A percentile compares a stretch with the other conserved stretches of the same genome.
Evolutionary conservation across 2,329 filamentous ascomycete species (phyloP).

Genomic region (Fusarium sp.): DNA sequence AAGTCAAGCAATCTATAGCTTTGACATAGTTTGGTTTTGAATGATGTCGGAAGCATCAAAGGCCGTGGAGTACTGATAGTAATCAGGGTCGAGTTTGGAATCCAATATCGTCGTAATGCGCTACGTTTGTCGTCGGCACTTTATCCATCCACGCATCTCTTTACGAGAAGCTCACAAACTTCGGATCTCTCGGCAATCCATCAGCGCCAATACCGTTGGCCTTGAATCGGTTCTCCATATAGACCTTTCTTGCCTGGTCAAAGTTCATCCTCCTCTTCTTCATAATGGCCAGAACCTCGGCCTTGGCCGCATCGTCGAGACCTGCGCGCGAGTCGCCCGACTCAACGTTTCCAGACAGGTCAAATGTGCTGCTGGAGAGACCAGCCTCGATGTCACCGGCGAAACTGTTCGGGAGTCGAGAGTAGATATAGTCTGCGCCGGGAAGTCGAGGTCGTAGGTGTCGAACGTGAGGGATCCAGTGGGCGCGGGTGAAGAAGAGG

Average conservation of each 20-base stretch:
- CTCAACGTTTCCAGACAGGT: slow-evolving; percentile 83
- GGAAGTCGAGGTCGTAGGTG: slow-evolving; percentile 67
- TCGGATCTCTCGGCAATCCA: slow-evolving; percentile 88
- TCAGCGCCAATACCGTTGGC: slow-evolving; percentile 91
- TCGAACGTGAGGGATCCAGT: slow-evolving; percentile 80
- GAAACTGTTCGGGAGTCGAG: slow-evolving; percentile 82
- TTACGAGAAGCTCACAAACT: slow-evolving; percentile 88
- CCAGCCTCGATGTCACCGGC: slow-evolving; percentile 88
- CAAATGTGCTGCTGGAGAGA: slow-evolving; percentile 84
- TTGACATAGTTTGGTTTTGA: slow-evolving; percentile 1
- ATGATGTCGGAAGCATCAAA: slow-evolving; percentile 6
- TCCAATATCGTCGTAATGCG: slow-evolving; percentile 11
- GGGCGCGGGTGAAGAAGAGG: slow-evolving; percentile 83
- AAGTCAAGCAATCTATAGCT: slow-evolving; percentile 11
- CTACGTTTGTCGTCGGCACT: slow-evolving; percentile 6
- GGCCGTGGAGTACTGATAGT: neutral
- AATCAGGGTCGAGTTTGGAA: neutral
- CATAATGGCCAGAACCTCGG: slow-evolving; percentile 91
- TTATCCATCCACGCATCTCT: neutral
- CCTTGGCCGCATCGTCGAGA: slow-evolving; percentile 83
- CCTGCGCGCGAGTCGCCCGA: slow-evolving; percentile 83
- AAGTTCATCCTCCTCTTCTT: slow-evolving; percentile 85
- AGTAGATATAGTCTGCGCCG: slow-evolving; percentile 76
- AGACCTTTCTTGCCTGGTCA: slow-evolving; percentile 89
- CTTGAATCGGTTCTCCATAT: slow-evolving; percentile 87